phyloP scores from a whole-genome alignment of 2,329 filamentous ascomycete genomes.

The Colletotrichum echinochloae region DNA sequence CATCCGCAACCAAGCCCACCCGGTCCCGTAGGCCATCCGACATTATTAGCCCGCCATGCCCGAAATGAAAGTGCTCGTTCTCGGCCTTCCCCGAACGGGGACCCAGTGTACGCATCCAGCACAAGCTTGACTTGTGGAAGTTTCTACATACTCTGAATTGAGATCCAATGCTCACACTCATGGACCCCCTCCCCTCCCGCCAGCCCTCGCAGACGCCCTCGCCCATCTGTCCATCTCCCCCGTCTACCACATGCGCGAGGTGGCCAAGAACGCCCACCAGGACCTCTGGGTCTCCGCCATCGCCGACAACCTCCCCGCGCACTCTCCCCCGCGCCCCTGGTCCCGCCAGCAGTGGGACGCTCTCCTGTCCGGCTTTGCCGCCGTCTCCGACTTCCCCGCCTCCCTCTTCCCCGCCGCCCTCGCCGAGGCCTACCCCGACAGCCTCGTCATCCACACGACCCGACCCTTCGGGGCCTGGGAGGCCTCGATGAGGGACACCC shows the following conservation, averaged over 20 bases:
- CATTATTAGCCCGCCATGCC: neutral
- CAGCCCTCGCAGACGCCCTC: slow-evolving; percentile 49
- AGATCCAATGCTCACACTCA: neutral
- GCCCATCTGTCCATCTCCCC: slow-evolving; percentile 46
- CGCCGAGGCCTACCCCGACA: slow-evolving; percentile 71
- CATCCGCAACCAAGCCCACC: neutral
- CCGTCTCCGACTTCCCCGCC: slow-evolving; percentile 47
- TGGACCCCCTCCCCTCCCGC: neutral
- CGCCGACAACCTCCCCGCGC: slow-evolving; percentile 48
- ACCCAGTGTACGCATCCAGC: slow-evolving; percentile 47
- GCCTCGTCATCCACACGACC: slow-evolving; percentile 70
- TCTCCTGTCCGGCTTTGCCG: slow-evolving; percentile 48
- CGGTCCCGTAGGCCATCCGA: neutral
- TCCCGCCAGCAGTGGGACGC: slow-evolving; percentile 49
- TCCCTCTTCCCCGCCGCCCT: slow-evolving; percentile 66
- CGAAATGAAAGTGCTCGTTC: slow-evolving; percentile 49
- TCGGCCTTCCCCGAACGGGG: slow-evolving; percentile 50
- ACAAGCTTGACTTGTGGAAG: neutral
- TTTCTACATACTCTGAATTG: neutral
- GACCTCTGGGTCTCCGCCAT: slow-evolving; percentile 51
- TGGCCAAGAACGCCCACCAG: slow-evolving; percentile 49
- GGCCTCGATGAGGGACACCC: slow-evolving; percentile 53
- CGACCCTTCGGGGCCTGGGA: slow-evolving; percentile 70
- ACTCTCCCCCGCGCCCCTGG: slow-evolving; percentile 43
- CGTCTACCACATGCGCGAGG: slow-evolving; percentile 52